Base-by-base conservation (phyloP, 805 yeast genomes). In the Wickerhamomyces pijperi region DNA sequence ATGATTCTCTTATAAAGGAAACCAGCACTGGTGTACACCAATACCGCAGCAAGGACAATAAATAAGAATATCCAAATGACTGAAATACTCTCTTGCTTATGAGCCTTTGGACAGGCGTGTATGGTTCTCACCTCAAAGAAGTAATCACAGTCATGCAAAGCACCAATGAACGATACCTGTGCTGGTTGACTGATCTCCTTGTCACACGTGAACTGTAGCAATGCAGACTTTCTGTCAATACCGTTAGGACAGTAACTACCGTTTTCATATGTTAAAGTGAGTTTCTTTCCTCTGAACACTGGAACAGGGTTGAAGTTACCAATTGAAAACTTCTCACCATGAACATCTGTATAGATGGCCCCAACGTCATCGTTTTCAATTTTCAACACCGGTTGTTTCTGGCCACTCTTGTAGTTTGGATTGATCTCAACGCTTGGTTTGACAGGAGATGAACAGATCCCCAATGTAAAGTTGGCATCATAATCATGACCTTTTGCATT, bases 81-180 rank as follows among this genome's bases (percentile, higher is more conserved):
- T 15, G 79, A 78, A 39, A 73, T 58, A 43, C 81, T 76, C 50
- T 78, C 79, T 12, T 69, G 73, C 48, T 76, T 72, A 38, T 78
- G 76, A 9, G 83, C 76, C 1, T 87, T 80, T 0, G 94, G 84
- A 58, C 96, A 86, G 0, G 94, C 95, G 59, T 79, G 82, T 34
- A 83, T 76, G 3, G 94, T 82, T 46, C 86, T 63, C 25, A 85
- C 86, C 53, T 86, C 95, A 56, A 86, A 86, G 52, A 80, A 73
- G 56, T 83, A 86, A 29, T 80, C 75, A 59, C 96, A 86, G 45
- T 86, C 83, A 55, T 84, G 73, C 33, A 74, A 52, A 6, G 76
- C 75, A 2, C 92, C 92, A 25, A 86, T 70, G 54, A 69, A 85
- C 15, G 82, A 70, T 1, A 85, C 64, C 28, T 74, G 65, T 0